Base-by-base conservation (phyloP, 495 filamentous ascomycete species). In the Hypoxylon lenormandii region DNA sequence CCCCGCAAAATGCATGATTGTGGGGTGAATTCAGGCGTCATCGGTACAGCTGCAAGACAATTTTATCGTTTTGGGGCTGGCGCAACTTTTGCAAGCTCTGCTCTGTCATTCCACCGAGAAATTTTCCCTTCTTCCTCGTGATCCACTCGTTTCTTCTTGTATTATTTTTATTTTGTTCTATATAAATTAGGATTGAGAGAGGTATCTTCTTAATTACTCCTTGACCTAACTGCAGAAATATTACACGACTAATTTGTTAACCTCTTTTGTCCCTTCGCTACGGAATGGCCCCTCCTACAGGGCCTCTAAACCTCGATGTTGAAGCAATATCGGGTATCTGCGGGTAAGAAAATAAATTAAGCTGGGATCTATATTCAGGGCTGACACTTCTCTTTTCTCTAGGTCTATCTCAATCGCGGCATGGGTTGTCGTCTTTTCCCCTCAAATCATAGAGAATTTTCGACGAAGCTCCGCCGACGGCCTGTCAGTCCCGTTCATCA, bases 371-470 rank as follows among this genome's bases (percentile, higher is more conserved):
- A 38, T 48, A 15, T 15, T 38, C 30, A 5, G 28, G 8, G 22
- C 57, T 40, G n/a, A 57, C 36, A 42, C n/a, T 47, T 6, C 37
- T 18, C 13, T 28, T 16, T 66, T 48, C 26, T 60, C 33, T 64
- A 94, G 91, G 7, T 97, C 94, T 2, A 93, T 98, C 66, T 95
- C 92, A 21, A 97, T 98, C 72, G 93, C 94, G 45, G 97, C 93
- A 74, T 98, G 95, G 95, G 90, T 98, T 16, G 93, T 97, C 23
- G 95, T 98, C 37, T 98, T 96, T 82, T 93, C 94, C 0, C 95
- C 95, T 7, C 95, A 98, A 64, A 98, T 98, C 68, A 86, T 97
- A 69, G 93, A 96, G 74, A 97, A 97, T 73, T 97, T 97, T 79
- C 89, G 88, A 53, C 88, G 95, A 36, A 80, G 86, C 66, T 95